Evolutionary conservation across 495 filamentous ascomycete species (phyloP).

Genomic region (Margaritispora aquatica): DNA sequence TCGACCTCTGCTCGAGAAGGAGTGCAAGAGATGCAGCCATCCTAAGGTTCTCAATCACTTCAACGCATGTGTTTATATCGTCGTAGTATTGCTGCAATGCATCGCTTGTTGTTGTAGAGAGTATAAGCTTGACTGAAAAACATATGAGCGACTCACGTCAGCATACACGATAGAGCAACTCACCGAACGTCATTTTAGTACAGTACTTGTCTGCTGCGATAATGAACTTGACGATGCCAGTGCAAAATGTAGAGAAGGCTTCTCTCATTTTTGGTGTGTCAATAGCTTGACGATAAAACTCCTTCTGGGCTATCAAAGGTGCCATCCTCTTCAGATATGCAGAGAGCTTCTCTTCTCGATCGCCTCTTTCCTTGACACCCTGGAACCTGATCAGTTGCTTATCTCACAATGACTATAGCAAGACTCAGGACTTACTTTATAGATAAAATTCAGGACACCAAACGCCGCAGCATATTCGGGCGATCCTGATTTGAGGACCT

Average conservation of each 20-base stretch:
- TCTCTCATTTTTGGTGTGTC: background rate
- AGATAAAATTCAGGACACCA: background rate
- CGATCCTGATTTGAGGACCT: background rate
- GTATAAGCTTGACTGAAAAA: background rate
- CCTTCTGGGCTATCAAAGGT: background rate
- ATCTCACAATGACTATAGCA: background rate
- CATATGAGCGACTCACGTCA: background rate
- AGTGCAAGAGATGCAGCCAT: background rate
- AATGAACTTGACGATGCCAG: slow-evolving; percentile 3
- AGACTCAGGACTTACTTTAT: background rate
- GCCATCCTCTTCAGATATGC: background rate
- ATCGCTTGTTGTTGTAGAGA: background rate
- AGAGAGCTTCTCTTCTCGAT: slow-evolving; percentile 4
- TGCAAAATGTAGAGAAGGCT: background rate
- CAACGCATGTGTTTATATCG: background rate
- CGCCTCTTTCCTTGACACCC: slow-evolving; percentile 1
- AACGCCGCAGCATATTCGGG: background rate
- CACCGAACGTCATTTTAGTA: background rate
- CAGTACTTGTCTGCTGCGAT: slow-evolving; percentile 1
- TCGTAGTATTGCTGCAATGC: slow-evolving; percentile 2
- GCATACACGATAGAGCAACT: background rate
- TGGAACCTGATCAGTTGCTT: background rate
- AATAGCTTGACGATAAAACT: slow-evolving; percentile 3
- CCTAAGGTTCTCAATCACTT: background rate
- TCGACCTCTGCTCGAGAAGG: background rate